Evolutionary conservation across 2,329 filamentous ascomycete genomes (phyloP), one percentile per base, ranked within the genome.

Genomic region (Pestalotiopsis sp.): DNA sequence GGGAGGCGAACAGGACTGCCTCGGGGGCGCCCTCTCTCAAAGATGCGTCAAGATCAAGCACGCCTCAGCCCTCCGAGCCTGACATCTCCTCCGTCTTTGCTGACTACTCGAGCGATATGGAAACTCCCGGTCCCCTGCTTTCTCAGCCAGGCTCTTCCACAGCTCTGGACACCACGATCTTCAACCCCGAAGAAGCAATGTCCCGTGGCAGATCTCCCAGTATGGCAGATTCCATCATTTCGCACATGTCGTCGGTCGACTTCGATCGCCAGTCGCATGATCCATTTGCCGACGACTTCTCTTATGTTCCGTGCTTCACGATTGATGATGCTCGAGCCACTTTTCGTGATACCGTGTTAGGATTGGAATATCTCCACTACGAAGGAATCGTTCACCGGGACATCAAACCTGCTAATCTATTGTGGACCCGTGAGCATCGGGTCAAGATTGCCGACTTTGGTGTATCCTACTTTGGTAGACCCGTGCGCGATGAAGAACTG

Each of bases 381-480:
- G 91, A 95, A 77, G 93, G 93, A 17, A 93, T 95, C 59, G 92
- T 95, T 31, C 93, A 95, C 75, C 89, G 93, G 64, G 93, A 95
- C 76, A 95, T 95, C 79, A 95, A 95, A 77, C 93, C 93, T 1
- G 95, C 95, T 49, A 98, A 98, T 78, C 86, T 99, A 6, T 85
- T 99, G 6, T 94, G 95, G 84, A 97, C 94, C 65, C 90, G 85
- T 74, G 92, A 94, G 72, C 91, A 95, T 74, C 90, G 92, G 14
- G 93, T 98, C 76, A 99, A 99, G 84, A 99, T 99, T 70, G 98
- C 96, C 4, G 96, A 99, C 77, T 99, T 99, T 83, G 96, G 96
- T 39, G 96, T 99, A 1, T 99, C 96, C 1, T 99, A 98, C 80
- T 93, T 99, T 71, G 96, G 96, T 36, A 90, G 94, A 65, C 94